Evolutionary conservation across 169 alveolate genomes (phyloP).

Genomic region (Amoebophrya sp.): DNA sequence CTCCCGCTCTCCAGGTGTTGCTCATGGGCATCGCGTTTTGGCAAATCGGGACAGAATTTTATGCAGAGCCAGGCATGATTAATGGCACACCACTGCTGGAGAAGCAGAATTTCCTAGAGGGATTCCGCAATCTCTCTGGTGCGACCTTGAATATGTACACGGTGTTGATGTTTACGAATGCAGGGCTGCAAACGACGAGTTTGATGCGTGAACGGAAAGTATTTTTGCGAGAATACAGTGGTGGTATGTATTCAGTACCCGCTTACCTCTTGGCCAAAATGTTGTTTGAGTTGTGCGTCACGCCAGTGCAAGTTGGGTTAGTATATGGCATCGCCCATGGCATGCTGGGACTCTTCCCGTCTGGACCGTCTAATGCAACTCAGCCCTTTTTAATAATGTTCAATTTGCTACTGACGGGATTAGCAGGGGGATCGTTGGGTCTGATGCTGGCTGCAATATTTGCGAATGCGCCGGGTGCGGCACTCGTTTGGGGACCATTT

Average conservation of each 20-base stretch:
- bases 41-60: not conserved
- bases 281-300: not conserved
- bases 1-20: not conserved
- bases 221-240: slow-evolving; percentile 29
- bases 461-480: not conserved
- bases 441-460: not conserved
- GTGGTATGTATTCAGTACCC: slow-evolving; percentile 22
- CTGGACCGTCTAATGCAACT: not conserved
- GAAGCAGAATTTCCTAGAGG: not conserved
- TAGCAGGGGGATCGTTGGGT: not conserved
- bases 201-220: slow-evolving; percentile 16
- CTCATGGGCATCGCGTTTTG: not conserved
- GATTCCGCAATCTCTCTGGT: not conserved
- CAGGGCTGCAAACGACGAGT: not conserved
- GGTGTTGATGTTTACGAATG: not conserved
- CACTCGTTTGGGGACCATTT: not conserved
- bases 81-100: not conserved
- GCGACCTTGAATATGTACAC: not conserved
- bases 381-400: not conserved
- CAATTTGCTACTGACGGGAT: not conserved
- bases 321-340: not conserved
- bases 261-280: not conserved
- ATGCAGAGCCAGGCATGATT: not conserved
- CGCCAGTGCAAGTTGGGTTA: not conserved
- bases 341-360: not conserved